Percentiles rank a stretch among this genome's conserved stretches.
Evolutionary conservation across 257 asterid species (phyloP).

Genomic region (Fraxinus pennsylvanica): DNA sequence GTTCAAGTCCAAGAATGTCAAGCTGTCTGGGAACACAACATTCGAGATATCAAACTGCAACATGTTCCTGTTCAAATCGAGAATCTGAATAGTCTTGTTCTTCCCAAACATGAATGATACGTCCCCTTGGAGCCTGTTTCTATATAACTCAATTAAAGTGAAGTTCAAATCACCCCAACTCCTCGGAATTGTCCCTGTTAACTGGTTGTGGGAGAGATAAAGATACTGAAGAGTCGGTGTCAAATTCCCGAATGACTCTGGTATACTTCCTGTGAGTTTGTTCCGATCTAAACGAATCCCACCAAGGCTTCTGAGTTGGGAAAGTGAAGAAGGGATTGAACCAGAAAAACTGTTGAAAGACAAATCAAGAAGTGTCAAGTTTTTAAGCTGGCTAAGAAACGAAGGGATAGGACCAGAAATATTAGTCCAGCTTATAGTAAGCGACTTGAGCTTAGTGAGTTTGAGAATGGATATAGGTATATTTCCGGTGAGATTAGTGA

Average conservation of each 20-base stretch:
- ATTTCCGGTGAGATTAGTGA: slow-evolving; percentile 57
- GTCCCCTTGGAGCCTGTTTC: slow-evolving; percentile 65
- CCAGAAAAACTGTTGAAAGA: slow-evolving; percentile 47
- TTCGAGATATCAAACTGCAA: slow-evolving; percentile 54
- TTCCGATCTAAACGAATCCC: slow-evolving; percentile 48
- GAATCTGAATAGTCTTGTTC: slow-evolving; percentile 41
- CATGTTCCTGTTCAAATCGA: slow-evolving; percentile 53
- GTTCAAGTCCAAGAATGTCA: slow-evolving; percentile 48
- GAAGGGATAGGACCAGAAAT: slow-evolving; percentile 35
- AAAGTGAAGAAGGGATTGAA: slow-evolving; percentile 45
- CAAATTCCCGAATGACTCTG: slow-evolving; percentile 50
- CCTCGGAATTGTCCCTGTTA: slow-evolving; percentile 53
- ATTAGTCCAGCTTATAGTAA: background rate
- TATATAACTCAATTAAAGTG: slow-evolving; percentile 35
- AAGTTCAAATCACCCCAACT: slow-evolving; percentile 38
- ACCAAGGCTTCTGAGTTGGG: slow-evolving; percentile 35
- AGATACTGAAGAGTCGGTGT: slow-evolving; percentile 38
- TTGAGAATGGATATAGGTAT: slow-evolving; percentile 45
- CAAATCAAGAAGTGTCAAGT: slow-evolving; percentile 34
- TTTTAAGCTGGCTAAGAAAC: slow-evolving; percentile 39
- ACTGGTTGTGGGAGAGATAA: slow-evolving; percentile 56
- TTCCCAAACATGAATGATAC: slow-evolving; percentile 53
- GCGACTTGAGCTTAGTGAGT: slow-evolving; percentile 37
- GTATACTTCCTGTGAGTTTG: slow-evolving; percentile 56
- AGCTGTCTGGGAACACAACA: slow-evolving; percentile 42